Evolutionary conservation across 495 filamentous ascomycete genomes (phyloP).

Genomic region (Trypethelium eluteriae): DNA sequence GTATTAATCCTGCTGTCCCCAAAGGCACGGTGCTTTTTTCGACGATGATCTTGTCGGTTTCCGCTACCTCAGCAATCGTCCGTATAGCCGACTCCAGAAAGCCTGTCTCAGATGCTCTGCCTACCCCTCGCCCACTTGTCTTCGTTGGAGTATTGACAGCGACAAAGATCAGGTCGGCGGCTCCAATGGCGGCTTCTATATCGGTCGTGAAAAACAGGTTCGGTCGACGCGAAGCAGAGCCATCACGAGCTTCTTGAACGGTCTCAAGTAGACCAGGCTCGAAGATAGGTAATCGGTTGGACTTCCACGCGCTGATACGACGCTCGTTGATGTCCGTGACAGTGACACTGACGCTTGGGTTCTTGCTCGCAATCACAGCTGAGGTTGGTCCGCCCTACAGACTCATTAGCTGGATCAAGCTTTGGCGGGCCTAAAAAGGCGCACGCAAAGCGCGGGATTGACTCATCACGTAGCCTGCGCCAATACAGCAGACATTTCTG

Average conservation of each 20-base stretch:
- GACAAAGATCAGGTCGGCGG: conserved; percentile 70
- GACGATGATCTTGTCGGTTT: conserved; percentile 63
- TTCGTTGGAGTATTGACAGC: conserved; percentile 81
- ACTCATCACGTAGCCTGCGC: conserved; percentile 57
- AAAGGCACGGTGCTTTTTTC: conserved; percentile 83
- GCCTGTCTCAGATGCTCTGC: conserved; percentile 62
- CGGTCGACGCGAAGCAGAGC: conserved; percentile 38
- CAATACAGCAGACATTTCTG: conserved; percentile 54
- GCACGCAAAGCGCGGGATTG: background rate
- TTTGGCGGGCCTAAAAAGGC: conserved; percentile 6
- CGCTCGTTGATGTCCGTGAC: conserved; percentile 61
- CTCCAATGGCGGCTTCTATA: conserved; percentile 49
- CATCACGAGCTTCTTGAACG: conserved; percentile 57
- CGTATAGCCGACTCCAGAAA: conserved; percentile 63
- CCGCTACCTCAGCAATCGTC: conserved; percentile 59
- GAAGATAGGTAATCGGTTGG: conserved; percentile 64
- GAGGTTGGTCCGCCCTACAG: conserved; percentile 63
- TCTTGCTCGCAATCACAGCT: conserved; percentile 64
- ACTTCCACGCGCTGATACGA: conserved; percentile 68
- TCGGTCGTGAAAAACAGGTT: conserved; percentile 71
- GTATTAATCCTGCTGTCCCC: conserved; percentile 62
- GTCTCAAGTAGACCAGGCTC: conserved; percentile 65
- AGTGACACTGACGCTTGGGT: conserved; percentile 58
- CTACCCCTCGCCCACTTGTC: conserved; percentile 58
- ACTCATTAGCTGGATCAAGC: no score